Base-by-base conservation (phyloP, 2,329 filamentous ascomycete genomes). In the Davidsoniella australis region DNA sequence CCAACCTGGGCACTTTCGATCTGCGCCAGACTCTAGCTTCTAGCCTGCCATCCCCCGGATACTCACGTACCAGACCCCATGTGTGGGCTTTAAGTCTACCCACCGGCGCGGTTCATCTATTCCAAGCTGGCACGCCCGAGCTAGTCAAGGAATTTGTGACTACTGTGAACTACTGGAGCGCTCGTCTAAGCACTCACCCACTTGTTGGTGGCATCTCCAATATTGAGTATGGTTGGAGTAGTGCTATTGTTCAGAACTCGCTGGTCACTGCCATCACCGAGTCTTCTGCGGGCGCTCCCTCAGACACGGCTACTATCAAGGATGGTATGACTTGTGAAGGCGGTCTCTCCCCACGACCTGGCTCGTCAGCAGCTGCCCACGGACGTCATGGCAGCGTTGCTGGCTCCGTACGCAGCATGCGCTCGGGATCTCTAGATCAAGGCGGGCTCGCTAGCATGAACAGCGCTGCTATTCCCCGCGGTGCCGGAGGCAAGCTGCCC, bases 91-190 rank as follows among this genome's bases (percentile, higher is more conserved):
- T 98, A 47, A 94, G 85, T 54, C 69, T 98, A 42, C 89, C 91
- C 0, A 93, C 81, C 1, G 91, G 91, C 10, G 89, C 89, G 0
- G 88, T 98, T 0, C 91, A 98, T 62, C 73, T 98, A n/a, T 98
- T 98, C 72, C 88, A 96, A 60, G 91, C 91, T 45, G 91, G 91
- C 50, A 98, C 91, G 1, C 78, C 85, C 0, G 91, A 98, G 58
- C 94, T 96, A 58, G 84, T 88, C 57, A 82, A 83, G 57, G 91
- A 98, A 62, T 98, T 95, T 58, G 88, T 96, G 47, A 81, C 78
- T 16, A 93, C 88, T 1, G 86, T 85, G 58, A 98, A 98, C 65
- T 98, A 96, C 66, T 98, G 91, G 91, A 91, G 86, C 59, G 89
- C 91, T 2, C 77, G 91, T 47, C 71, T 96, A 29, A 94, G 87